A percentile compares a stretch with the other conserved stretches of the same genome.
phyloP scores from a whole-genome alignment of 495 filamentous ascomycete species.

The Lentithecium fluviatile region DNA sequence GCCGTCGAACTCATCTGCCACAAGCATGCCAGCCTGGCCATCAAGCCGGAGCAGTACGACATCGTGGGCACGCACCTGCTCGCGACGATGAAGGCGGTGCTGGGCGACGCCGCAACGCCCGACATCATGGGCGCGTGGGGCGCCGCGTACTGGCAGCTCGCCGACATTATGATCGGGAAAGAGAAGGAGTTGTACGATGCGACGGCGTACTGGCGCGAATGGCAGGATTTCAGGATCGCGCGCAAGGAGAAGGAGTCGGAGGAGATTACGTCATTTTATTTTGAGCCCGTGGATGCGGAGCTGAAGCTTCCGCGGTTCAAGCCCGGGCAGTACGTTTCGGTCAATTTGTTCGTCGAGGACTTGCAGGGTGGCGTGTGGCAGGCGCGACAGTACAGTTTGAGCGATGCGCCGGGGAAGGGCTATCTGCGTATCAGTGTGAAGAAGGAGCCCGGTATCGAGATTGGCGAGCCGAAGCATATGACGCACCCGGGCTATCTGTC shows the following conservation, averaged over 20 bases:
- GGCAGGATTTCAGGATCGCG: conserved; percentile 66
- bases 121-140: conserved; percentile 69
- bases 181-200: conserved; percentile 61
- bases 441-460: conserved; percentile 56
- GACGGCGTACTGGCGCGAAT: conserved; percentile 59
- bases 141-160: conserved; percentile 68
- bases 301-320: conserved; percentile 58
- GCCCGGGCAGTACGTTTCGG: conserved; percentile 69
- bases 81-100: conserved; percentile 64
- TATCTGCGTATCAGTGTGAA: conserved; percentile 73
- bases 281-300: conserved; percentile 60
- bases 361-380: conserved; percentile 55
- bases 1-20: conserved; percentile 72
- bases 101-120: conserved; percentile 64
- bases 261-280: conserved; percentile 70
- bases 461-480: conserved; percentile 45
- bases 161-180: conserved; percentile 65
- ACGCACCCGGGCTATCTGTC: conserved; percentile 64
- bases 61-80: conserved; percentile 69
- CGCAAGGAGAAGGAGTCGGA: conserved; percentile 61
- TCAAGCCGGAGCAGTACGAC: conserved; percentile 65
- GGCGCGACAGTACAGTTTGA: conserved; percentile 71
- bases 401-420: conserved; percentile 55
- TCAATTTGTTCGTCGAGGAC: conserved; percentile 57
- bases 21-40: conserved; percentile 71